Base-by-base conservation (phyloP, 441 rosid genomes). In the Rhodomyrtus psidioides region DNA sequence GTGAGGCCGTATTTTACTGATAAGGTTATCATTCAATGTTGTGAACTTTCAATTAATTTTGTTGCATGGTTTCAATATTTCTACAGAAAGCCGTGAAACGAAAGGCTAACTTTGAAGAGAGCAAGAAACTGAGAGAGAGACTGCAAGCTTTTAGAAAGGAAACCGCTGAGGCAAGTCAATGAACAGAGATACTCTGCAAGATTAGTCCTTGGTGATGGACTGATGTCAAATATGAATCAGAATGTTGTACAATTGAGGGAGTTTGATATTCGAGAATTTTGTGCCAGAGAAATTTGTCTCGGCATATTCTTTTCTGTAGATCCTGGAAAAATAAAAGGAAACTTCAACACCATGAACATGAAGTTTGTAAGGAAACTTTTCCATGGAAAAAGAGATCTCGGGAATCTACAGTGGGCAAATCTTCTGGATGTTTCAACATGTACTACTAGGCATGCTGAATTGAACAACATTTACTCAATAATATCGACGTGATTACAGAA, bases 1-100 rank as follows among this genome's bases (percentile, higher is more conserved):
- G 99, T 93, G 87, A 87, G 92, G 21, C 79, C 39, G 39, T 10
- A 44, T 24, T 70, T 21, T 70, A 39, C 16, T 70, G 49, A 39
- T 10, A n/a, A 6, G 79, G 79, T 70, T 70, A 39, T 39, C 23
- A 12, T 39, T 34, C 16, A 12, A 39, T 39, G 12, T 70, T 39
- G 49, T 70, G 53, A 49, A 76, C 9, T 51, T 12, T 57, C 44
- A 24, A 8, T 34, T 55, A 12, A 83, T 83, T 54, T 56, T 51
- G 60, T n/a, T 34, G 28, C 85, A 54, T 44, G 30, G 79, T 55
- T 85, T 27, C 58, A 44, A 44, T 28, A 51, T 19, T 83, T 59
- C 74, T 49, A 74, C 93, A 97, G 98, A 95, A 96, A 96, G 95
- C 98, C 13, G 82, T 93, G 85, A 97, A 97, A 92, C 90, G 98